phyloP scores from a whole-genome alignment of 2,329 filamentous ascomycete species.

The Saccharata proteae region DNA sequence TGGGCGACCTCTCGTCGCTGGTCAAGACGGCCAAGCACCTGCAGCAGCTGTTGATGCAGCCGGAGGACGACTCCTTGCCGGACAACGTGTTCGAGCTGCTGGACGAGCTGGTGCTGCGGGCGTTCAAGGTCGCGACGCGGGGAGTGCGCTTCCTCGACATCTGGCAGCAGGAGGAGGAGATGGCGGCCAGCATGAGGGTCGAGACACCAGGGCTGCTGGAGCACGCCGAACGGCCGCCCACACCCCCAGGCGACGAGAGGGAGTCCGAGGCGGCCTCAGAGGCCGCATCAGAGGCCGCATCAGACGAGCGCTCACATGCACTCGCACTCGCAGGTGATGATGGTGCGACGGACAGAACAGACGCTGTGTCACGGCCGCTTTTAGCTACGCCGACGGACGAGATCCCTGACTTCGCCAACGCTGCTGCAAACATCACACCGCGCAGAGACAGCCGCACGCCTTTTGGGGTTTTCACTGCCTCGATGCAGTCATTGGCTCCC shows the following conservation, averaged over 20 bases:
- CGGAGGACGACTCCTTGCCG: conserved; percentile 23
- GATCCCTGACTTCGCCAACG: neutral
- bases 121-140: conserved; percentile 86
- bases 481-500: conserved; percentile 4
- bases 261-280: conserved; percentile 4
- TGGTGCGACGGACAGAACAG: conserved; percentile 3
- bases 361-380: conserved; percentile 6
- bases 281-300: too few species aligned
- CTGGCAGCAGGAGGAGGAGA: conserved; percentile 51
- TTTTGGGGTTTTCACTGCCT: neutral
- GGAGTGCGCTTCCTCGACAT: conserved; percentile 83
- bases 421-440: conserved; percentile 4
- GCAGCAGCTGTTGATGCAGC: conserved; percentile 52
- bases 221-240: conserved; percentile 18
- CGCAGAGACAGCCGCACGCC: too few species aligned
- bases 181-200: too few species aligned
- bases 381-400: conserved; percentile 4
- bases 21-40: conserved; percentile 82
- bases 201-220: too few species aligned
- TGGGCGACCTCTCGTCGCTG: conserved; percentile 79
- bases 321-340: too few species aligned
- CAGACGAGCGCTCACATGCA: too few species aligned
- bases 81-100: conserved; percentile 63
- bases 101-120: conserved; percentile 86
- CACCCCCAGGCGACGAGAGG: conserved; percentile 18